Evolutionary conservation across 345 rosid genomes (phyloP).

Genomic region (Laguncularia racemosa): DNA sequence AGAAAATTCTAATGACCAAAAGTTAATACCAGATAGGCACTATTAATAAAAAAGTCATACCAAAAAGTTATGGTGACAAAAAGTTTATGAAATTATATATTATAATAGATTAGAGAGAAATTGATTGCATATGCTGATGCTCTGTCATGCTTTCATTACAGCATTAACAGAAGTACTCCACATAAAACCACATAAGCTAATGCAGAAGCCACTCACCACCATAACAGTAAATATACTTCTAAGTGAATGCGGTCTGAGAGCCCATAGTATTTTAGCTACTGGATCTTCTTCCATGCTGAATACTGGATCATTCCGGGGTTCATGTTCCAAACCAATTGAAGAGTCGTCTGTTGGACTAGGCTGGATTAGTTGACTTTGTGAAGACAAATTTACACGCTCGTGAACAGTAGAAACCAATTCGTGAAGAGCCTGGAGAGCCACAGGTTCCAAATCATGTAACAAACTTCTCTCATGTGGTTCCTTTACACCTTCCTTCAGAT

Average conservation of each 20-base stretch:
- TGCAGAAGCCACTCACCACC: slow-evolving; percentile 43
- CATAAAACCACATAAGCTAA: slow-evolving; percentile 4
- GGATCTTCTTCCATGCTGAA: slow-evolving; percentile 58
- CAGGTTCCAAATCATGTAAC: slow-evolving; percentile 42
- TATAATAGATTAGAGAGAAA: too few species aligned
- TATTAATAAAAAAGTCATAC: too few species aligned
- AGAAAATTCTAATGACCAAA: too few species aligned
- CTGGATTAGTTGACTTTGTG: slow-evolving; percentile 21
- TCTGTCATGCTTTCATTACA: neutral
- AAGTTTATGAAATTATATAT: too few species aligned
- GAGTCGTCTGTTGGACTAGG: slow-evolving; percentile 28
- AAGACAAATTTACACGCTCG: slow-evolving; percentile 40
- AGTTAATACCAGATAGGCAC: too few species aligned
- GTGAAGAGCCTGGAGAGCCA: slow-evolving; percentile 47
- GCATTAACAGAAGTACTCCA: slow-evolving; percentile 5
- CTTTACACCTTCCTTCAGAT: slow-evolving; percentile 21
- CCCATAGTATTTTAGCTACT: slow-evolving; percentile 64
- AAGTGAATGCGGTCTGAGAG: slow-evolving; percentile 41
- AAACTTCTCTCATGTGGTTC: slow-evolving; percentile 19
- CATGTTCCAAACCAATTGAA: slow-evolving; percentile 18
- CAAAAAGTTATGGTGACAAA: too few species aligned
- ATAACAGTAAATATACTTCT: slow-evolving; percentile 54
- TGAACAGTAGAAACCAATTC: slow-evolving; percentile 75
- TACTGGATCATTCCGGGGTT: slow-evolving; percentile 12
- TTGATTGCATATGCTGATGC: too few species aligned